Conservation (phyloP, 1,284 basidiomycete species). For the Leccinum solheimii region DNA sequence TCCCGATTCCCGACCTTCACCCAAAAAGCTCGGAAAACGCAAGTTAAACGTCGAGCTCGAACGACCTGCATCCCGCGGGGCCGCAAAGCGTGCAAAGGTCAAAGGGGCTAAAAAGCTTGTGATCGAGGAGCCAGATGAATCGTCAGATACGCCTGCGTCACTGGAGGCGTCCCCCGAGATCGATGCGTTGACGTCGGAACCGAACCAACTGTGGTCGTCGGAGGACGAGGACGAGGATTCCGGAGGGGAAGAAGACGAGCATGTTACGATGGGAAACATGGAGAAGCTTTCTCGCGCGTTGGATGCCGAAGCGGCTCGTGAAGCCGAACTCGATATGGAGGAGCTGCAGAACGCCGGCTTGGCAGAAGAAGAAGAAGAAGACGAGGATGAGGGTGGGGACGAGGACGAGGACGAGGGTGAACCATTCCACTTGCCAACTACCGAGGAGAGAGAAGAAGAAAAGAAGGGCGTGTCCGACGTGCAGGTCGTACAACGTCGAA, state of each 20-base stretch:
- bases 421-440: conserved; percentile 75
- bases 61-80: conserved; percentile 35
- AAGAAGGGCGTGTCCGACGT: conserved; percentile 76
- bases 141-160: conserved; percentile 11
- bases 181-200: conserved; percentile 13
- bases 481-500: conserved; percentile 82
- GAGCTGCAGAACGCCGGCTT: conserved; percentile 59
- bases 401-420: conserved; percentile 54
- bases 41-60: conserved; percentile 59
- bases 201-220: conserved; percentile 34
- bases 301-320: conserved; percentile 62
- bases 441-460: conserved; percentile 81
- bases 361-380: conserved; percentile 50
- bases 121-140: conserved; percentile 25
- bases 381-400: conserved; percentile 50
- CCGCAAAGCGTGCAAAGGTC: conserved; percentile 50
- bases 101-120: conserved; percentile 42
- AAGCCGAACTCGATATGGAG: conserved; percentile 67
- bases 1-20: conserved; percentile 37
- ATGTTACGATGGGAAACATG: conserved; percentile 73
- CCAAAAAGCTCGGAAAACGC: conserved; percentile 69
- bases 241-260: conserved; percentile 50
- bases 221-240: conserved; percentile 53
- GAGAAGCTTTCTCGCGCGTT: conserved; percentile 73
- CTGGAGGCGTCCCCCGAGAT: conserved; percentile 23